Percentiles rank a stretch among this genome's conserved stretches.
phyloP scores from a whole-genome alignment of 164 flowering plant species.

The Vitis cinerea region DNA sequence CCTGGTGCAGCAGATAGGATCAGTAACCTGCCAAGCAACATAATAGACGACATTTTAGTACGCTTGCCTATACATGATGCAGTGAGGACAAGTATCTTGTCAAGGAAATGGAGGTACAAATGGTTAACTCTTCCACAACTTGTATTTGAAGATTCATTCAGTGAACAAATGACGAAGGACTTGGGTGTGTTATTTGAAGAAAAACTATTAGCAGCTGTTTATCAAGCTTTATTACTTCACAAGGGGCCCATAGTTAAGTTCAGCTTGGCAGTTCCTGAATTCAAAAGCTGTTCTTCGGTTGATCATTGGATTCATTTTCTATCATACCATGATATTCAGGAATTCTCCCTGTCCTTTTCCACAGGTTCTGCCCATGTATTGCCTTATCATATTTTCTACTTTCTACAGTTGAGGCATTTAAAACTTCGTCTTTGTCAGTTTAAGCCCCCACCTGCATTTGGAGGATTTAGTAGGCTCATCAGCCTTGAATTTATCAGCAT shows the following conservation, averaged over 20 bases:
- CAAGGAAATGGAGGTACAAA: constrained; percentile 19
- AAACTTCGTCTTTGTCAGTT: background rate
- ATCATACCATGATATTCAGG: constrained; percentile 9
- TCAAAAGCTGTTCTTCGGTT: too few species aligned
- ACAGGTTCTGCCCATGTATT: background rate
- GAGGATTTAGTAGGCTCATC: background rate
- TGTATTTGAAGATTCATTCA: background rate
- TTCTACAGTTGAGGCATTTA: background rate
- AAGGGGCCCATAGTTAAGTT: constrained; percentile 18
- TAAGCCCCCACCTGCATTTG: background rate
- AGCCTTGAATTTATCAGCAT: too few species aligned
- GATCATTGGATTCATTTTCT: constrained; percentile 10
- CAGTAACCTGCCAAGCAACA: too few species aligned
- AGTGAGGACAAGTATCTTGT: constrained; percentile 24
- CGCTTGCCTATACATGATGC: constrained; percentile 18
- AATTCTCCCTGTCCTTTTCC: background rate
- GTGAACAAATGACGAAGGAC: background rate
- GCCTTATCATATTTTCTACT: background rate
- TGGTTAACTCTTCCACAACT: constrained; percentile 13
- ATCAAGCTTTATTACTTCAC: constrained; percentile 13
- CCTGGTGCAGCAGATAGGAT: too few species aligned
- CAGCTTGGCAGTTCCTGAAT: background rate
- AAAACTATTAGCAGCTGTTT: background rate
- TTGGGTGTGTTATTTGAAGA: background rate
- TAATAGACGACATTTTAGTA: background rate